Percentiles rank a stretch among this genome's conserved stretches.
phyloP scores from a whole-genome alignment of 495 filamentous ascomycete genomes.

The Penicillium cataractarum region DNA sequence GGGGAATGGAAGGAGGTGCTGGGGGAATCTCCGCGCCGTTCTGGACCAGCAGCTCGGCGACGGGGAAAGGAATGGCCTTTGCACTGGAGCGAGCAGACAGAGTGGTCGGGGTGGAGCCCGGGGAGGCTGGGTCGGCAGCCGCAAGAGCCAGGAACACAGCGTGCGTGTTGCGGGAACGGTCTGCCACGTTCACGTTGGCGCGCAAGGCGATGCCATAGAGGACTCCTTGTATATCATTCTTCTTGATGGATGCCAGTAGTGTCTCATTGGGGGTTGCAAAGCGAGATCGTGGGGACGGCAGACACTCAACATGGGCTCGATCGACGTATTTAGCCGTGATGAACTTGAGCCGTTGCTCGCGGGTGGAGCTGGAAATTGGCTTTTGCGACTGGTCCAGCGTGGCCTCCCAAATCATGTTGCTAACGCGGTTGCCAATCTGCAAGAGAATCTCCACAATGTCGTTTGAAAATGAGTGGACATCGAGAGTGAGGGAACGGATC shows the following conservation, averaged over 20 bases:
- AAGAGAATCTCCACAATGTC: conserved; percentile 95
- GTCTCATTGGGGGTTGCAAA: conserved; percentile 85
- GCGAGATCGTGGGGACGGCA: conserved; percentile 73
- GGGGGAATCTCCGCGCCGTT: conserved; percentile 89
- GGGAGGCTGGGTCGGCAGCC: conserved; percentile 87
- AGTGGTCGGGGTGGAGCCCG: conserved; percentile 53
- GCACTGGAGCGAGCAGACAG: conserved; percentile 35
- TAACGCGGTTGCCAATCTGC: conserved; percentile 88
- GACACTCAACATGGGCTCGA: conserved; percentile 74
- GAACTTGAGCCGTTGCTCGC: conserved; percentile 88
- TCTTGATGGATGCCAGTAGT: conserved; percentile 90
- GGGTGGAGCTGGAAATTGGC: conserved; percentile 72
- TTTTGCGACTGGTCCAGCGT: conserved; percentile 72
- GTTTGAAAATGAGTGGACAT: conserved; percentile 92
- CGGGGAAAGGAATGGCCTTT: conserved; percentile 67
- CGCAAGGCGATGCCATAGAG: conserved; percentile 87
- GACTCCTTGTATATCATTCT: conserved; percentile 88
- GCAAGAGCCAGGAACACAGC: conserved; percentile 88
- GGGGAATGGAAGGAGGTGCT: conserved; percentile 71
- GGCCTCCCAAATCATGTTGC: conserved; percentile 97
- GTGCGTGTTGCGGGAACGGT: conserved; percentile 87
- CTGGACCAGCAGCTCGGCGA: conserved; percentile 91
- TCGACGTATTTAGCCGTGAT: conserved; percentile 96
- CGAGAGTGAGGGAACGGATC: conserved; percentile 90
- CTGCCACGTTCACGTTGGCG: conserved; percentile 84